Evolutionary conservation across 129 eudicot species (phyloP).

Genomic region (Erigeron canadensis): DNA sequence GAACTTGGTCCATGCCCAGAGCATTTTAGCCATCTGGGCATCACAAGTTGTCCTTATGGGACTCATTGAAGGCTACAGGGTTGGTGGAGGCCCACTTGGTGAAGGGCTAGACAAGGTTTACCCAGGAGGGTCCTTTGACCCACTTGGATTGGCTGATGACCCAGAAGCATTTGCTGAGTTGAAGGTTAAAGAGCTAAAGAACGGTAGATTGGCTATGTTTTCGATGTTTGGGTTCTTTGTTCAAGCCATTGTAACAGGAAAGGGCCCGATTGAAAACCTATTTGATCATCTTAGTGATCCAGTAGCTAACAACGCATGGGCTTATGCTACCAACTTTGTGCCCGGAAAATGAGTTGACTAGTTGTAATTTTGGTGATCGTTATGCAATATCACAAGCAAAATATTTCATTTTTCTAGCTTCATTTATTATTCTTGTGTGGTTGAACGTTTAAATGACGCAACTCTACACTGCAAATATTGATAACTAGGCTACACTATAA

Average conservation of each 20-base stretch:
- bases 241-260: constrained; percentile 75
- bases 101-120: constrained; percentile 61
- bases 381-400: constrained; percentile 24
- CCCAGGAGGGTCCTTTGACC: constrained; percentile 74
- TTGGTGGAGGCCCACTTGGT: constrained; percentile 75
- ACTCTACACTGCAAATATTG: too few species aligned
- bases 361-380: constrained; percentile 11
- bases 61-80: constrained; percentile 60
- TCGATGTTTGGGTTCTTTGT: constrained; percentile 80
- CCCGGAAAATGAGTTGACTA: constrained; percentile 56
- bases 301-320: constrained; percentile 67
- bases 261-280: constrained; percentile 75
- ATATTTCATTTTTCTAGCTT: constrained; percentile 6
- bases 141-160: constrained; percentile 66
- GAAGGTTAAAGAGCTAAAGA: constrained; percentile 81
- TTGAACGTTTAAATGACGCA: neutral
- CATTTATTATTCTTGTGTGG: neutral
- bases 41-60: constrained; percentile 67
- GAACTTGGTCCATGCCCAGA: constrained; percentile 63
- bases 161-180: constrained; percentile 76
- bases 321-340: constrained; percentile 73
- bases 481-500: too few species aligned
- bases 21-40: constrained; percentile 74
- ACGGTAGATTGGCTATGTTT: constrained; percentile 69
- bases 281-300: constrained; percentile 59